Evolutionary conservation across 495 filamentous ascomycete genomes (phyloP).

Genomic region (Penicillium ochrochloron): DNA sequence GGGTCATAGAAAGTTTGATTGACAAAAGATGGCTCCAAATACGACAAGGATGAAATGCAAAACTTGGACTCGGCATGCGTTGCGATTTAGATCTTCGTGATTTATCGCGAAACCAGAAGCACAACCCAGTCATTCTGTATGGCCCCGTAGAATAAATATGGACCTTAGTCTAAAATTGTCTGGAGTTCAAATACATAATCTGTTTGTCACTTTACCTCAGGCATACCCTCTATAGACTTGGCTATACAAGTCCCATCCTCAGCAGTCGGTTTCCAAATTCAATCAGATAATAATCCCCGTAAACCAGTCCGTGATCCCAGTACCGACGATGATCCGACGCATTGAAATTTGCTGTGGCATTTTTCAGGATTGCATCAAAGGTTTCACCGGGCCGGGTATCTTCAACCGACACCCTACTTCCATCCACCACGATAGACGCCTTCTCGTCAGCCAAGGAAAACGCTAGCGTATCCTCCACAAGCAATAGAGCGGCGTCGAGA

Average conservation of each 20-base stretch:
- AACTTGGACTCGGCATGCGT: too few species aligned
- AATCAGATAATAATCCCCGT: constrained; percentile 51
- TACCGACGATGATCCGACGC: constrained; percentile 27
- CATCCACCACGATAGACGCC: constrained; percentile 6
- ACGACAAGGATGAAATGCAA: too few species aligned
- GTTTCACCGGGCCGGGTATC: background rate
- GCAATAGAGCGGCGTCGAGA: constrained; percentile 30
- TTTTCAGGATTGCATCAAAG: constrained; percentile 33
- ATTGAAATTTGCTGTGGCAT: constrained; percentile 48
- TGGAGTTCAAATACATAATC: background rate
- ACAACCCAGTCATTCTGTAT: too few species aligned
- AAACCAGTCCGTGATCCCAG: constrained; percentile 45
- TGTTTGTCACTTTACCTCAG: too few species aligned
- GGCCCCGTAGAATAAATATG: too few species aligned
- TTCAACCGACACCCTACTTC: constrained; percentile 14
- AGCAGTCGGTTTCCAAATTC: constrained; percentile 44
- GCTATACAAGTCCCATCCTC: constrained; percentile 19
- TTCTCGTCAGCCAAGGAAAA: constrained; percentile 17
- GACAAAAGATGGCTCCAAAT: too few species aligned
- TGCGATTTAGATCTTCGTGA: too few species aligned
- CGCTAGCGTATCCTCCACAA: constrained; percentile 30
- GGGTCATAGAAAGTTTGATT: too few species aligned
- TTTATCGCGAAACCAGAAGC: too few species aligned
- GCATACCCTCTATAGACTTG: background rate
- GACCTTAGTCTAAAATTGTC: background rate